Evolutionary conservation across 495 filamentous ascomycete genomes (phyloP), one percentile per base, ranked within the genome.

Genomic region (Penicillium tannophilum): DNA sequence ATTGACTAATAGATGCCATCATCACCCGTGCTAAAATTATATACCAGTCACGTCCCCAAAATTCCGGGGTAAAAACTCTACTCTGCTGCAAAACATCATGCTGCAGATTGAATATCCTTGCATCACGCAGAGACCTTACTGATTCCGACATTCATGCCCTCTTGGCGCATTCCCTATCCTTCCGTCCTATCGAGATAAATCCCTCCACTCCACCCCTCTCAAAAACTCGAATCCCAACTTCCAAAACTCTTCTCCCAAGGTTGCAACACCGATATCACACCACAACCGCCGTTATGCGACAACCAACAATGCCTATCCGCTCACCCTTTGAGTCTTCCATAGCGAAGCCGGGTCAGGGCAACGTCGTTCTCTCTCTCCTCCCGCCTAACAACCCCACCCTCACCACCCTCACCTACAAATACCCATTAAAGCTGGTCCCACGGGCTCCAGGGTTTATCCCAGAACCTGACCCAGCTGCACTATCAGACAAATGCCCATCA

Each of bases 341-440:
- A 16, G 88, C 88, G 17, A 79, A 79, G 39, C 82, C 92, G 6
- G 94, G 94, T 20, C 79, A 90, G 55, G 94, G 94, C 53, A 80
- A 77, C 55, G 88, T 97, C 65, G 78, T 89, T 43, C 85, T 91
- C 30, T 82, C 83, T 9, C 78, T 92, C 9, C 83, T 90, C 11
- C 90, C 92, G 17, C 87, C 90, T 14, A 76, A 82, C 6, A 83
- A 82, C 41, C 88, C 91, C 1, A 84, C 87, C 17, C 83, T 97
- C 19, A 85, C 86, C 49, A 84, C 81, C 23, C 82, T 97, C 57
- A 86, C 85, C 36, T 98, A 93, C 74, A 89, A 94, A 70, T 98
- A 97, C 68, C 94, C 94, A 10, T 84, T 98, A 35, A 98, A 98
- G 70, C 87, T 98, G 35, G 87, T 98, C 66, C 86, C 92, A 17